Percentiles rank a stretch among this genome's conserved stretches.
Conservation (phyloP, 75 land plant genomes). For the Larix kaempferi region DNA sequence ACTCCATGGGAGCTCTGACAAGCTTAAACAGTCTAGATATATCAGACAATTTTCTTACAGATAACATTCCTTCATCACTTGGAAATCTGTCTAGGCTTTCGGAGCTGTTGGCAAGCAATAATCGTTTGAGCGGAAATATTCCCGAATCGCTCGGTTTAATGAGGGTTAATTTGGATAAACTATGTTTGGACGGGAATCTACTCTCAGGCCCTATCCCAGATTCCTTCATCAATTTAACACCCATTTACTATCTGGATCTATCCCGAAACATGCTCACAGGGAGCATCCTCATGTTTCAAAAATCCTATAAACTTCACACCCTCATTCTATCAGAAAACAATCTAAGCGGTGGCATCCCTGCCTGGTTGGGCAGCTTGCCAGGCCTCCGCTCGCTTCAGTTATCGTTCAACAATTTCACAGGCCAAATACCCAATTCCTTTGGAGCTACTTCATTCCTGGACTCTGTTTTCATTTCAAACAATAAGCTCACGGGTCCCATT, state of each 20-base stretch:
- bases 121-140: constrained; percentile 3
- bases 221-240: constrained; percentile 19
- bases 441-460: background rate
- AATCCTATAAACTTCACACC: constrained; percentile 16
- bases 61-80: constrained; percentile 12
- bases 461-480: constrained; percentile 10
- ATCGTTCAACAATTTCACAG: constrained; percentile 13
- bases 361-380: constrained; percentile 2
- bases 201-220: constrained; percentile 31
- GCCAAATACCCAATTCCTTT: constrained; percentile 4
- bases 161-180: constrained; percentile 4
- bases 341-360: constrained; percentile 15
- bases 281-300: constrained; percentile 24
- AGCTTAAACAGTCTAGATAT: background rate
- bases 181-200: constrained; percentile 29
- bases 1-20: background rate
- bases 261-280: constrained; percentile 36
- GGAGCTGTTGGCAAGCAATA: background rate
- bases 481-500: constrained; percentile 19
- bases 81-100: constrained; percentile 2
- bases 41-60: constrained; percentile 22
- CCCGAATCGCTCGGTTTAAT: constrained; percentile 15
- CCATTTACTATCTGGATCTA: constrained; percentile 35
- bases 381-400: background rate
- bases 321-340: constrained; percentile 21